A percentile compares a stretch with the other conserved stretches of the same genome.
Conservation (phyloP, 2,329 filamentous ascomycete genomes). For the Ophiostoma novo-ulmi region DNA sequence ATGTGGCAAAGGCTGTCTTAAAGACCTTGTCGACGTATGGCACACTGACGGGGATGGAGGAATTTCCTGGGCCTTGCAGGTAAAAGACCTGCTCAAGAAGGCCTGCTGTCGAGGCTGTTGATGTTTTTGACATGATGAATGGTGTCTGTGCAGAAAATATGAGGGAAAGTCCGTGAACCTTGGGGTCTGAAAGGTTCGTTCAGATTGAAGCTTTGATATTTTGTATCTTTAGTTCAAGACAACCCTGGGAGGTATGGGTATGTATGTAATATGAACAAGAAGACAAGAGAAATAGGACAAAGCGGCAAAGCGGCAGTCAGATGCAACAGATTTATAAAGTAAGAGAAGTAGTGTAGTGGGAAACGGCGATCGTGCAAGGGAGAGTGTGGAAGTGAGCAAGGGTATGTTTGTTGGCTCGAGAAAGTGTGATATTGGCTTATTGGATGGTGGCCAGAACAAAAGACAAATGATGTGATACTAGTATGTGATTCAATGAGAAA, state of each 20-base stretch:
- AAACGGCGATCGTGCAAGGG: background rate
- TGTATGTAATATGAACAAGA: background rate
- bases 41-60: slow-evolving; percentile 21
- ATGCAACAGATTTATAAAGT: background rate
- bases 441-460: background rate
- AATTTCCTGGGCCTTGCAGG: slow-evolving; percentile 9
- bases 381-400: background rate
- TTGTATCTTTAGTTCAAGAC: background rate
- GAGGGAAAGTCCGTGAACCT: background rate
- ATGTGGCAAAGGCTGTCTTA: slow-evolving; percentile 2
- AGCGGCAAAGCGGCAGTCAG: background rate
- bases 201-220: background rate
- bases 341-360: background rate
- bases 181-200: background rate
- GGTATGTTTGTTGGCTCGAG: slow-evolving; percentile 7
- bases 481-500: background rate
- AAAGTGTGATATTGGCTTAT: background rate
- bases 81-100: background rate
- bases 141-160: background rate
- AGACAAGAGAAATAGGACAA: background rate
- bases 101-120: background rate
- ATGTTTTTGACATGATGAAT: background rate
- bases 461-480: background rate
- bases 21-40: slow-evolving; percentile 22
- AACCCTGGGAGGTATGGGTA: background rate